Percentiles rank a stretch among this genome's conserved stretches.
These are phyloP conservation scores for Colletotrichum chrysophilum DNA, from an alignment of 2,329 filamentous ascomycete genomes.

Conservation along the genomic window DNA sequence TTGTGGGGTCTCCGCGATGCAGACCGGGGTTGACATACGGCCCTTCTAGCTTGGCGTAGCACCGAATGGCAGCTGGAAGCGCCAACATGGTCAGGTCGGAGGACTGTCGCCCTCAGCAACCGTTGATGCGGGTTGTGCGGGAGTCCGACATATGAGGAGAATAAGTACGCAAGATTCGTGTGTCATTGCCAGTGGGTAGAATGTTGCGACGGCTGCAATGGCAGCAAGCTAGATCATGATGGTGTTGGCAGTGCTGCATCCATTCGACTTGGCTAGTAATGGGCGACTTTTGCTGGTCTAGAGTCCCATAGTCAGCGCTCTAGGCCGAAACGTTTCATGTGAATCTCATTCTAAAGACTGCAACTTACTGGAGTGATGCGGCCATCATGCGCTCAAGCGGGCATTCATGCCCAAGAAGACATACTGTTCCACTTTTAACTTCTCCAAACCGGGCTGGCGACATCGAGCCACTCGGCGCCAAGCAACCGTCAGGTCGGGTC, in stretches of 20 bases:
- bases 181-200: neutral
- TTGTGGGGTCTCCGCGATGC: neutral
- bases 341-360: neutral
- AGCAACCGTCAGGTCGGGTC: neutral
- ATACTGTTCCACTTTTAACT: neutral
- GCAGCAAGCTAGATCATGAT: neutral
- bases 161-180: rapidly evolving
- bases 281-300: neutral
- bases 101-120: neutral
- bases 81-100: neutral
- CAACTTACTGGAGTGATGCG: neutral
- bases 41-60: neutral
- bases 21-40: neutral
- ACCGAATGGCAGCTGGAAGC: constrained; percentile 1
- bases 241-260: neutral
- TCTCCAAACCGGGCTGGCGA: neutral
- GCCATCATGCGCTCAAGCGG: neutral
- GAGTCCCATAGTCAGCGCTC: neutral
- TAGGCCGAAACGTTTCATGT: neutral
- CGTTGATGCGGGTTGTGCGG: neutral
- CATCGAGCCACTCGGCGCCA: neutral
- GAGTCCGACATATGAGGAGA: rapidly evolving
- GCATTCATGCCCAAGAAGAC: neutral
- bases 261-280: neutral
- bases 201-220: neutral